Conservation (phyloP, 129 eudicot species). For the Chrysanthemum lavandulifolium region DNA sequence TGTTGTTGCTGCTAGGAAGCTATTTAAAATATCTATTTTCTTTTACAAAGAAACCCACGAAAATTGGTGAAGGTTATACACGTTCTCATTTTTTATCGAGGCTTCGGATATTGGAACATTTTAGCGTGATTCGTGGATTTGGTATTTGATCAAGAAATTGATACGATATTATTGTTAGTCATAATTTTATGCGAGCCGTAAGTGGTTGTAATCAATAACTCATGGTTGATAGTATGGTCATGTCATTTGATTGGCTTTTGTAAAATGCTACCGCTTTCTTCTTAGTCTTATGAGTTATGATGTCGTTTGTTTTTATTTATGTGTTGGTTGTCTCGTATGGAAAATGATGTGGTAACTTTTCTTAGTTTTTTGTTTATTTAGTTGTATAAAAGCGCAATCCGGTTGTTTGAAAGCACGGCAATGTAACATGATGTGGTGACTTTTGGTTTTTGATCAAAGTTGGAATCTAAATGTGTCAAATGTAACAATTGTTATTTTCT, state of each 20-base stretch:
- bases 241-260: conserved; percentile 23
- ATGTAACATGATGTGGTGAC: background rate
- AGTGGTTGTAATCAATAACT: conserved; percentile 32
- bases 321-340: background rate
- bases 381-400: too few species aligned
- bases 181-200: conserved; percentile 11
- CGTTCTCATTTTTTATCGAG: too few species aligned
- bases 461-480: conserved; percentile 5
- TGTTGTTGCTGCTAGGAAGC: too few species aligned
- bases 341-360: background rate
- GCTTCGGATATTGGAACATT: too few species aligned
- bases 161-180: conserved; percentile 29
- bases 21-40: too few species aligned
- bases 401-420: background rate
- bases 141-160: conserved; percentile 21
- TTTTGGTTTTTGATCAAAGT: conserved; percentile 17
- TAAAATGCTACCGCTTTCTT: conserved; percentile 4
- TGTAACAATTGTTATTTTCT: too few species aligned
- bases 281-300: background rate
- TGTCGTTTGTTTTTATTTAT: background rate
- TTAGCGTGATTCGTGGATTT: conserved; percentile 7
- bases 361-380: background rate
- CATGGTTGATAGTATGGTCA: conserved; percentile 31
- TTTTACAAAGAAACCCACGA: too few species aligned
- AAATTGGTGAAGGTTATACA: too few species aligned